These are phyloP conservation scores for Apiospora koreana DNA, from an alignment of 2,329 filamentous ascomycete species.

Conservation along the genomic window DNA sequence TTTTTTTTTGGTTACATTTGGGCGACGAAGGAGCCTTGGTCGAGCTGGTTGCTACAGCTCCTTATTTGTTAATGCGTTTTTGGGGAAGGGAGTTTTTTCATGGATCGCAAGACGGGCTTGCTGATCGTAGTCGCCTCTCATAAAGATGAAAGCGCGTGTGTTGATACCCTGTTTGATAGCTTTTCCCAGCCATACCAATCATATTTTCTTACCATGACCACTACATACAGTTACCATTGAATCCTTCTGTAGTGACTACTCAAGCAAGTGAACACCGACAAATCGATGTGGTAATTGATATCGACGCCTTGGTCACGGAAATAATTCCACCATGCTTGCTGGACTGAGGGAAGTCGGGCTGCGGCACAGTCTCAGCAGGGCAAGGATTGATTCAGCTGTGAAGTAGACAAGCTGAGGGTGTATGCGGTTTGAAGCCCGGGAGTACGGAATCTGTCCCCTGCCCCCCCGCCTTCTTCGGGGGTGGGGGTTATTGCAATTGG, in stretches of 20 bases:
- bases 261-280: not conserved
- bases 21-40: not conserved
- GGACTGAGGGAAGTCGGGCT: not conserved
- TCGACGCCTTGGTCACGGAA: not conserved
- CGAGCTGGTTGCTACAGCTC: not conserved
- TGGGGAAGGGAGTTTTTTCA: not conserved
- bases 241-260: not conserved
- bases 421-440: not conserved
- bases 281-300: not conserved
- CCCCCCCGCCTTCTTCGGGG: not conserved
- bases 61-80: not conserved
- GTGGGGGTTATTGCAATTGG: not conserved
- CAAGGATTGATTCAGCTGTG: not conserved
- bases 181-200: not conserved
- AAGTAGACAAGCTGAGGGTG: not conserved
- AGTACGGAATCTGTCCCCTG: not conserved
- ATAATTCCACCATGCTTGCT: not conserved
- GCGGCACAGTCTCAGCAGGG: not conserved
- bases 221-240: not conserved
- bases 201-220: not conserved
- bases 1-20: not conserved
- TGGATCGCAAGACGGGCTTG: constrained; percentile 1
- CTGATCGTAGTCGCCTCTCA: not conserved
- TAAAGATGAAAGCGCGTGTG: constrained; percentile 4
- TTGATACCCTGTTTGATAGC: constrained; percentile 8